Evolutionary conservation across 2,329 filamentous ascomycete species (phyloP).

Genomic region (Cryphonectria nitschkei): DNA sequence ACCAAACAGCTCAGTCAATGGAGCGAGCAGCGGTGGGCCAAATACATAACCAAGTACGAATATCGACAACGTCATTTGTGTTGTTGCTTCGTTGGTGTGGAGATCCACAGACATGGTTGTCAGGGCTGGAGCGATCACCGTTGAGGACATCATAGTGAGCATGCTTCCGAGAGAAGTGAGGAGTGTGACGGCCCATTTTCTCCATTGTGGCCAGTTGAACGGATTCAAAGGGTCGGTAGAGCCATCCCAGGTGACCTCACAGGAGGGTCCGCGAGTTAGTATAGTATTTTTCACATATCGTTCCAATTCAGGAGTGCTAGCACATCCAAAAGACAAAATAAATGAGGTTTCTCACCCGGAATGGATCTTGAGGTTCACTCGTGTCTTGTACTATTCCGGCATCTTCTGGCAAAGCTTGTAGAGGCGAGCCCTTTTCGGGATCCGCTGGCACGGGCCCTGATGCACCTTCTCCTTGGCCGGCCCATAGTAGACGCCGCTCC

Average conservation of each 20-base stretch:
- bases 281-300: neutral
- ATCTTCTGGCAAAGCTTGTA: neutral
- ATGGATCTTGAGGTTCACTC: neutral
- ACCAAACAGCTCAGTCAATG: constrained; percentile 41
- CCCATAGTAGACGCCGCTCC: neutral
- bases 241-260: constrained; percentile 29
- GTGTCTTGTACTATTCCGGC: neutral
- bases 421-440: neutral
- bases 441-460: neutral
- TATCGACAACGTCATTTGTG: constrained; percentile 41
- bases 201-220: constrained; percentile 29
- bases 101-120: constrained; percentile 39
- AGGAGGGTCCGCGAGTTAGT: neutral
- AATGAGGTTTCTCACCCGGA: neutral
- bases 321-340: neutral
- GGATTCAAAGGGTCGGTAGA: constrained; percentile 27
- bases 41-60: constrained; percentile 43
- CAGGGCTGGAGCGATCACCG: constrained; percentile 42
- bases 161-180: constrained; percentile 41
- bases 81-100: constrained; percentile 33
- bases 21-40: constrained; percentile 40
- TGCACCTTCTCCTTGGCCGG: neutral
- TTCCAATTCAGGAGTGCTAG: neutral
- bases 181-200: constrained; percentile 33
- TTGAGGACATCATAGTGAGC: constrained; percentile 42